Percentiles rank a stretch among this genome's conserved stretches.
Evolutionary conservation across 2,329 filamentous ascomycete species (phyloP).

Genomic region (Orbilia blumenaviensis): DNA sequence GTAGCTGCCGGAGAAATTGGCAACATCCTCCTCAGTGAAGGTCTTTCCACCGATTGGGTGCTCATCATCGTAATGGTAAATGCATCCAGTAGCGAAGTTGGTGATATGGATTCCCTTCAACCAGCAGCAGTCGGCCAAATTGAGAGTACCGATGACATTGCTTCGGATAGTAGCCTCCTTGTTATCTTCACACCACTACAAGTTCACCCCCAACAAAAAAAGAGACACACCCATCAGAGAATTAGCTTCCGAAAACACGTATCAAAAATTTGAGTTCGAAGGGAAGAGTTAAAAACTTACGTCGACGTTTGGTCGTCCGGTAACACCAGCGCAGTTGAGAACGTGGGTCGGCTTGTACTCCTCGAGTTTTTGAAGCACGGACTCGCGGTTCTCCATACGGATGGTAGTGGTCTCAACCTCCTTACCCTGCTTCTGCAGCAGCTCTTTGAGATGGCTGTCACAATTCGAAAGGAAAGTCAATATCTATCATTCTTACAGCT

Average conservation of each 20-base stretch:
- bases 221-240: too few species aligned
- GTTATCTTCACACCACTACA: conserved; percentile 73
- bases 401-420: conserved; percentile 70
- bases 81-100: conserved; percentile 74
- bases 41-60: conserved; percentile 71
- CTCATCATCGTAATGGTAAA: conserved; percentile 71
- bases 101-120: conserved; percentile 70
- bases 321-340: conserved; percentile 73
- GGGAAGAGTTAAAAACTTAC: not conserved
- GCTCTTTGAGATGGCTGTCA: conserved; percentile 66
- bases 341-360: conserved; percentile 72
- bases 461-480: conserved; percentile 12
- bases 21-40: conserved; percentile 70
- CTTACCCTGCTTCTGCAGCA: conserved; percentile 70
- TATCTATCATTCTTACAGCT: conserved; percentile 2
- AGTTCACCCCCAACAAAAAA: conserved; percentile 1
- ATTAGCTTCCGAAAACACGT: not conserved
- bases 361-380: conserved; percentile 68
- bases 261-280: not conserved
- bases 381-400: conserved; percentile 72
- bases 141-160: conserved; percentile 73
- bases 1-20: conserved; percentile 74
- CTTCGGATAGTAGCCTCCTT: conserved; percentile 73
- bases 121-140: conserved; percentile 71
- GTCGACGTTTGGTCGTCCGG: conserved; percentile 74